Base-by-base conservation (phyloP, 495 filamentous ascomycete genomes). In the Trichocladium antarcticum region DNA sequence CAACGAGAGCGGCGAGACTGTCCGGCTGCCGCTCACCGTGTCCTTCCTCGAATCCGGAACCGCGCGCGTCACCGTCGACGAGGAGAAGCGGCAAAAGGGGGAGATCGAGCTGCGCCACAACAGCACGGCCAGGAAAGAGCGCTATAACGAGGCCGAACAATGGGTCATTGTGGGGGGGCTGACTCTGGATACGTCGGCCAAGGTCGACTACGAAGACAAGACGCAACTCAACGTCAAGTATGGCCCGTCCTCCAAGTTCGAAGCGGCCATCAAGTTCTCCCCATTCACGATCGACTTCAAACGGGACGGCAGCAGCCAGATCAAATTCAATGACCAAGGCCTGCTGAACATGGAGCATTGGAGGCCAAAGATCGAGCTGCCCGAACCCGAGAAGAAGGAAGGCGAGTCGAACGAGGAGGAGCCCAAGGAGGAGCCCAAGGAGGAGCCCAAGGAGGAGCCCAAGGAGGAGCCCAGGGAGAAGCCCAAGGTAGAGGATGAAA, bases 311-410 rank as follows among this genome's bases (percentile, higher is more conserved):
- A 68, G 79, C 53, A 82, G 81, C n/a, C 85, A 97, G 43, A 75
- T 96, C 49, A 83, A 84, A 56, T 71, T 98, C 57, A 97, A 97
- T 63, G 81, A 89, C 52, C 79, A 83, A 12, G 90, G 89, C 6
- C 65, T 92, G 49, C 58, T 97, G 66, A 97, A 95, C 55, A 62
- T 97, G 58, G 92, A 98, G 63, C 93, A 97, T 62, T 98, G 92
- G 92, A 76, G 92, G 50, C 76, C 83, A 6, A 96, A 95, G 75
- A 69, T 85, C 6, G 90, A 95, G 42, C 74, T 77, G 58, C 57
- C 73, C 10, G 71, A 65, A 41, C 67, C 73, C 16, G 70, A 73
- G 55, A 72, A 72, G 54, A 70, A 75, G 51, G 73, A 69, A 38
- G 75, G 76, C 29, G 74, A 77, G 42, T 53, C 47, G 27, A 51